Percentiles rank a stretch among this genome's conserved stretches.
These are phyloP conservation scores for Blastocystis hominis DNA, from an alignment of 352 stramenopile species.

Conservation along the genomic window DNA sequence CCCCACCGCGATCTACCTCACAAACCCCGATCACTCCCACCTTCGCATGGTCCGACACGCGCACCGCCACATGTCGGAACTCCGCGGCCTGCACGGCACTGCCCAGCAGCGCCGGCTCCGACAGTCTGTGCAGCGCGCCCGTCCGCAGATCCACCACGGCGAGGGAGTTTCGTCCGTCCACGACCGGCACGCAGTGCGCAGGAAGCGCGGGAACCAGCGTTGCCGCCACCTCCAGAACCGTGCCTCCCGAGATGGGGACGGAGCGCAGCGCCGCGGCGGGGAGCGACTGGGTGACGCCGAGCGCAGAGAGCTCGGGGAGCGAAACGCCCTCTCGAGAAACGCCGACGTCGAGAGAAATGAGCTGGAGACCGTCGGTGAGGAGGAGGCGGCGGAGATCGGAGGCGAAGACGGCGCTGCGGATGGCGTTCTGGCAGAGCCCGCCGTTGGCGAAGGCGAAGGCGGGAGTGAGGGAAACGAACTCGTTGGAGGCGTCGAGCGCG, in stretches of 20 bases:
- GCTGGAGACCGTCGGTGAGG: neutral
- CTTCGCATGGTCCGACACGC: neutral
- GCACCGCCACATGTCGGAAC: neutral
- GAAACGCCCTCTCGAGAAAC: neutral
- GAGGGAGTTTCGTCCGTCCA: neutral
- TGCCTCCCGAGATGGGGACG: neutral
- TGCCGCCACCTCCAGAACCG: neutral
- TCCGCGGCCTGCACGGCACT: neutral
- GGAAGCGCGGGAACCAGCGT: neutral
- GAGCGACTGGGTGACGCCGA: neutral
- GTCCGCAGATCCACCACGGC: neutral
- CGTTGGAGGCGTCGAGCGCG: neutral
- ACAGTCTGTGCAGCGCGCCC: neutral
- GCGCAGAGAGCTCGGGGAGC: neutral
- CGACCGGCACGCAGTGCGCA: neutral
- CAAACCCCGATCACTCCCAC: neutral
- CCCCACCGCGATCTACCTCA: neutral
- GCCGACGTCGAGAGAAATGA: neutral
- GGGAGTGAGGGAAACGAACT: neutral
- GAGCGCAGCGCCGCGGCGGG: neutral
- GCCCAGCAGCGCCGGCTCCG: neutral
- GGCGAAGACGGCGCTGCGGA: neutral
- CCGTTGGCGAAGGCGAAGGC: constrained; percentile 3
- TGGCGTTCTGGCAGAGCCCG: neutral
- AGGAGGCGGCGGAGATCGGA: neutral